Evolutionary conservation across 192 early-diverging fungal genomes (phyloP).

Genomic region (Radiomyces spectabilis): DNA sequence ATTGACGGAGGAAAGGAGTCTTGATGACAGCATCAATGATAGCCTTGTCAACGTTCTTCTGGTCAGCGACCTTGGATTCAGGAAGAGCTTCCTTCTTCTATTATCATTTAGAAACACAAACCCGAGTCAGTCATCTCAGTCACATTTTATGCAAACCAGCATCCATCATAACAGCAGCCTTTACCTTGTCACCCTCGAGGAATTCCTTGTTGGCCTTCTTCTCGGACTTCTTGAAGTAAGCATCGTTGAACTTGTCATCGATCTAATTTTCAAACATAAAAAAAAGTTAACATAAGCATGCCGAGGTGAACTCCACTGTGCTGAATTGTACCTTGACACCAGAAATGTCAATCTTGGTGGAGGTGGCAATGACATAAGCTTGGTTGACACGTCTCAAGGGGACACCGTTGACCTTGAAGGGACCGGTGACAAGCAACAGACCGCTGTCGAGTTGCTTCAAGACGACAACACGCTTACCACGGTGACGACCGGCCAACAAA

Average conservation of each 20-base stretch:
- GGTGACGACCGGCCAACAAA: constrained; percentile 90
- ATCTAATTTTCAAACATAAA: constrained; percentile 21
- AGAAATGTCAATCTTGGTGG: constrained; percentile 94
- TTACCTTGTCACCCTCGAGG: constrained; percentile 64
- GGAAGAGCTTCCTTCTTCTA: constrained; percentile 74
- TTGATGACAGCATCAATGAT: constrained; percentile 76
- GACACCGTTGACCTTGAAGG: constrained; percentile 98
- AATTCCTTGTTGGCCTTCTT: constrained; percentile 79
- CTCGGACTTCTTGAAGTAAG: constrained; percentile 79
- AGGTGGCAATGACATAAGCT: constrained; percentile 98
- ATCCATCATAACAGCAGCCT: neutral
- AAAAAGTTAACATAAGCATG: neutral
- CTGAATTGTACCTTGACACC: constrained; percentile 50
- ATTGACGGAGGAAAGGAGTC: constrained; percentile 79
- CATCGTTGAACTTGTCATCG: constrained; percentile 82
- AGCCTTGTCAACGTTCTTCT: constrained; percentile 85
- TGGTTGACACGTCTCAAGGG: constrained; percentile 97
- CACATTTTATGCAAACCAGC: too few species aligned
- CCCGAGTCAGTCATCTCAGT: too few species aligned
- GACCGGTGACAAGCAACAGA: constrained; percentile 94
- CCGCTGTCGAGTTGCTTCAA: constrained; percentile 94
- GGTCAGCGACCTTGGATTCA: constrained; percentile 75
- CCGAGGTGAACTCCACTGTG: too few species aligned
- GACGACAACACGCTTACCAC: constrained; percentile 98
- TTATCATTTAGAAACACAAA: too few species aligned